Conservation (phyloP, 1,139 yeast species). For the Hyphopichia khmerensis region DNA sequence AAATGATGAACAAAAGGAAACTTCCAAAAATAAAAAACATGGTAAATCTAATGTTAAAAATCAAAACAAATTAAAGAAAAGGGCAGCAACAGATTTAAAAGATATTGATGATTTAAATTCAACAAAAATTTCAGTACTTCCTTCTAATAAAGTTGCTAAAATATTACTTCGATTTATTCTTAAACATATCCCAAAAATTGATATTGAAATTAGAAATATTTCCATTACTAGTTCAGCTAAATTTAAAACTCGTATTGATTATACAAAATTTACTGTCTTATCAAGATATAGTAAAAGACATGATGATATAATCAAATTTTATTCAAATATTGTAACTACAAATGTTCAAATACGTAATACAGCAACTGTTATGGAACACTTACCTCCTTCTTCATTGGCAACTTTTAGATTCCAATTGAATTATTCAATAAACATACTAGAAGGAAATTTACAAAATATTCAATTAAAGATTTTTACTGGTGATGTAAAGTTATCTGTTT, state of each 20-base stretch:
- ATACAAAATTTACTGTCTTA: slow-evolving; percentile 16
- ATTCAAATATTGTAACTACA: slow-evolving; percentile 14
- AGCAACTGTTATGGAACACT: slow-evolving; percentile 1
- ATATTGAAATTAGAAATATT: slow-evolving; percentile 27
- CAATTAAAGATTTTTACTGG: slow-evolving; percentile 24
- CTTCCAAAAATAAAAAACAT: neutral
- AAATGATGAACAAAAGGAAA: neutral
- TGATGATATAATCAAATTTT: slow-evolving; percentile 18
- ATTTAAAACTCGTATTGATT: slow-evolving; percentile 19
- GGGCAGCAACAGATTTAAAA: neutral
- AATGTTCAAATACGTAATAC: slow-evolving; percentile 4
- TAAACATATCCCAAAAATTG: slow-evolving; percentile 23
- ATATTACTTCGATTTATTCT: slow-evolving; percentile 14
- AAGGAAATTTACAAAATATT: slow-evolving; percentile 21
- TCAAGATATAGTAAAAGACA: slow-evolving; percentile 23
- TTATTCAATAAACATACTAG: slow-evolving; percentile 14
- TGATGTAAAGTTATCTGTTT: slow-evolving; percentile 26
- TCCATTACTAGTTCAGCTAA: slow-evolving; percentile 10
- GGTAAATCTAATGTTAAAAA: neutral
- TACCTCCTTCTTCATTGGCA: slow-evolving; percentile 17
- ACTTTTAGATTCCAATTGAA: slow-evolving; percentile 22
- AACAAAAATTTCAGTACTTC: slow-evolving; percentile 13
- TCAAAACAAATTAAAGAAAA: neutral
- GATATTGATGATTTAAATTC: neutral
- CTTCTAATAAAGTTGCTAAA: slow-evolving; percentile 12